phyloP scores from a whole-genome alignment of 441 rosid genomes.

The Adansonia grandidieri region DNA sequence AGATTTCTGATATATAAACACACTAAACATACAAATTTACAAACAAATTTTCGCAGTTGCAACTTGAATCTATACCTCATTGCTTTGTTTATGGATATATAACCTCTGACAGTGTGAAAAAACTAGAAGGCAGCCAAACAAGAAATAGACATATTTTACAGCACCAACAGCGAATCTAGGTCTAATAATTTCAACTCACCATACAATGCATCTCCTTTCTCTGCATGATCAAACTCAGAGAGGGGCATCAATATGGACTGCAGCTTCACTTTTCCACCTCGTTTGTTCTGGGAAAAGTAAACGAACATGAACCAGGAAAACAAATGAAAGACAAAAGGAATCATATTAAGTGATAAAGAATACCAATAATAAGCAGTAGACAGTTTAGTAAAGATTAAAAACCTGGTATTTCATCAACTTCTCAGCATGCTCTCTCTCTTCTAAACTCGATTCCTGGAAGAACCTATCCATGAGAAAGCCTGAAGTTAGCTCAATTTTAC shows the following conservation, averaged over 20 bases:
- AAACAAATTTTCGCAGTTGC: background rate
- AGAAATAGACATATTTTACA: background rate
- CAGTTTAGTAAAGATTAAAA: background rate
- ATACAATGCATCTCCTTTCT: constrained; percentile 74
- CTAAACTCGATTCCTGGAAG: constrained; percentile 66
- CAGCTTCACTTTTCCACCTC: constrained; percentile 73
- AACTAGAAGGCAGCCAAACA: background rate
- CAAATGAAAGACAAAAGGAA: background rate
- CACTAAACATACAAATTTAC: background rate
- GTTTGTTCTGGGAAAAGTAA: constrained; percentile 50
- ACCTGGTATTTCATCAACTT: constrained; percentile 74
- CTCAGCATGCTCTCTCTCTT: constrained; percentile 78
- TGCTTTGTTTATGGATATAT: background rate
- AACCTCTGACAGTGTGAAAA: too few relatives aligned
- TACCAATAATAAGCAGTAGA: background rate
- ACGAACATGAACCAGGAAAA: constrained; percentile 17
- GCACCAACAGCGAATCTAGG: background rate
- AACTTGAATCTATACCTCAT: constrained; percentile 4
- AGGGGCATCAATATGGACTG: constrained; percentile 65
- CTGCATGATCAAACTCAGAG: constrained; percentile 68
- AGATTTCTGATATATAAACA: background rate
- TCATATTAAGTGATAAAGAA: background rate
- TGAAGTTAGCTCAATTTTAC: background rate
- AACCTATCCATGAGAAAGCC: constrained; percentile 40
- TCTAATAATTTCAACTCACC: constrained; percentile 44